A percentile compares a stretch with the other conserved stretches of the same genome.
Conservation (phyloP, 768 basidiomycete genomes). For the Leccinellum luteum region DNA sequence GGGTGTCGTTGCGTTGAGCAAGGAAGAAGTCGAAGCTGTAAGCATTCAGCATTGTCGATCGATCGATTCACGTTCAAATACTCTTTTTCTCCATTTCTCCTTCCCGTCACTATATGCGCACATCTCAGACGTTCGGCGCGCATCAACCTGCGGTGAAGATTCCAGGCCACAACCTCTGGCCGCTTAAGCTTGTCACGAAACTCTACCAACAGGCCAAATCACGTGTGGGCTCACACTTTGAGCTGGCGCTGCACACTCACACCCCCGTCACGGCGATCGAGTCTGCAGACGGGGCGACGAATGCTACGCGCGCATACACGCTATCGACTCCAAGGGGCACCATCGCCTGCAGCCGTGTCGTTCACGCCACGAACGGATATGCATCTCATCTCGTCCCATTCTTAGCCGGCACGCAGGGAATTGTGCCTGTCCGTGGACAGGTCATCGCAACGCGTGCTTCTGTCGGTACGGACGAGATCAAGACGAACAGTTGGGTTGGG, state of each 20-base stretch:
- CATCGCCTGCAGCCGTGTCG: slow-evolving; percentile 57
- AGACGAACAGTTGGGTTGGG: slow-evolving; percentile 43
- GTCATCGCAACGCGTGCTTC: slow-evolving; percentile 47
- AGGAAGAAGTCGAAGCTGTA: slow-evolving; percentile 49
- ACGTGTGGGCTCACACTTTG: slow-evolving; percentile 27
- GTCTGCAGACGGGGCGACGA: neutral
- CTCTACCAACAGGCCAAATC: slow-evolving; percentile 48
- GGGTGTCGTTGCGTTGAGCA: slow-evolving; percentile 44
- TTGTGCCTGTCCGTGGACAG: slow-evolving; percentile 75
- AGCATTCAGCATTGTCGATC: neutral
- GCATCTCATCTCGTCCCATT: slow-evolving; percentile 74
- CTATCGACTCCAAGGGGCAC: slow-evolving; percentile 61
- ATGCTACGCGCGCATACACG: slow-evolving; percentile 4
- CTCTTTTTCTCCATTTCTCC: neutral
- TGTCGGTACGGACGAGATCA: slow-evolving; percentile 39
- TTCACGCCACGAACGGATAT: slow-evolving; percentile 90
- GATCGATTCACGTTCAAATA: neutral
- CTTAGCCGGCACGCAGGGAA: slow-evolving; percentile 48
- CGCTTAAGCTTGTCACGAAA: slow-evolving; percentile 74
- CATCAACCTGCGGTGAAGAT: slow-evolving; percentile 50
- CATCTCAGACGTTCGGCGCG: slow-evolving; percentile 32
- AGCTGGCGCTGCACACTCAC: slow-evolving; percentile 64
- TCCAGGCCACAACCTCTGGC: slow-evolving; percentile 70
- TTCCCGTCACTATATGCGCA: neutral
- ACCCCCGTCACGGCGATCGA: slow-evolving; percentile 61